phyloP scores from a whole-genome alignment of 2,329 filamentous ascomycete genomes.

The Ilyonectria destructans region DNA sequence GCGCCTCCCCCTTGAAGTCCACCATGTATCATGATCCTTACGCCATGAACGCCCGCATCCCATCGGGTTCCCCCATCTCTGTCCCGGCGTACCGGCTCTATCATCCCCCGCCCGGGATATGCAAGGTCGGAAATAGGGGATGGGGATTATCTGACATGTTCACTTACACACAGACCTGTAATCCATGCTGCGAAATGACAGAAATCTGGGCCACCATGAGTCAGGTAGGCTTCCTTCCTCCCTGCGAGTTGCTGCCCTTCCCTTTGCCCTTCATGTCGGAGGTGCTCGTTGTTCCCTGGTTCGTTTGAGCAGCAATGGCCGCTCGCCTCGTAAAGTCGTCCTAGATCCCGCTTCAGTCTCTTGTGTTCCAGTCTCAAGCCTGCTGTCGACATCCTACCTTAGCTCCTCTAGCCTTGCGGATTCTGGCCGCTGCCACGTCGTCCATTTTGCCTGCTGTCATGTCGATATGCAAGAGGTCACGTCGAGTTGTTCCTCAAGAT shows the following conservation, averaged over 20 bases:
- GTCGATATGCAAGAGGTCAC: neutral
- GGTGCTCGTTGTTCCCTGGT: constrained; percentile 44
- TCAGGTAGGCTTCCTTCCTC: constrained; percentile 14
- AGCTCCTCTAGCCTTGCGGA: constrained; percentile 59
- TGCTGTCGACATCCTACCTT: constrained; percentile 51
- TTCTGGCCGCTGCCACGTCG: constrained; percentile 59
- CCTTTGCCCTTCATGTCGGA: constrained; percentile 14
- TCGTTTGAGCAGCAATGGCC: constrained; percentile 53
- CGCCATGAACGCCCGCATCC: constrained; percentile 8
- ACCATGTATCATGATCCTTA: constrained; percentile 13
- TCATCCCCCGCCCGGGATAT: neutral
- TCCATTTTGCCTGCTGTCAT: constrained; percentile 58
- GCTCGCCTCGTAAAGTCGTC: constrained; percentile 57
- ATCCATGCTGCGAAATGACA: neutral
- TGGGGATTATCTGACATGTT: neutral
- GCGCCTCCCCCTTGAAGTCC: neutral
- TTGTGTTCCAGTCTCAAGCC: neutral
- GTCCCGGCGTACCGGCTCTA: neutral
- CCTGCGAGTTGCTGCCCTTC: constrained; percentile 11
- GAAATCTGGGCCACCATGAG: neutral
- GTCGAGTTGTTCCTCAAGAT: neutral
- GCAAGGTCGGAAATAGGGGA: neutral
- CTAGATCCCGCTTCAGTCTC: constrained; percentile 39
- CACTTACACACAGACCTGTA: neutral
- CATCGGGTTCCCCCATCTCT: neutral